Conservation (phyloP, 306 rosid species). For the Cucumis hystrix region DNA sequence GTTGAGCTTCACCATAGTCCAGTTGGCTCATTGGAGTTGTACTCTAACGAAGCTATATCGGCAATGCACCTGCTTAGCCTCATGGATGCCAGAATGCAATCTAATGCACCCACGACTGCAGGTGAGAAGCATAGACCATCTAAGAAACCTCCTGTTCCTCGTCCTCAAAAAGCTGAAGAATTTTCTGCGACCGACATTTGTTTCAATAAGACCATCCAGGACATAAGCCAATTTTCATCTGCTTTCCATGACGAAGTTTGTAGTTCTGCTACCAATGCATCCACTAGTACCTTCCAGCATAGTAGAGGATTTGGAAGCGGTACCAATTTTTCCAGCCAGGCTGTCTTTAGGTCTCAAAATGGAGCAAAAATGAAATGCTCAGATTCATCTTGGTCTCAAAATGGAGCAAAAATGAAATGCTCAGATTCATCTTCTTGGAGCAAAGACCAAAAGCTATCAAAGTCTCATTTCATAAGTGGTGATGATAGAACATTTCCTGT, state of each 20-base stretch:
- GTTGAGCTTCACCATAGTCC: constrained; percentile 41
- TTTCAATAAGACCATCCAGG: constrained; percentile 29
- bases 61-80: constrained; percentile 99
- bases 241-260: constrained; percentile 30
- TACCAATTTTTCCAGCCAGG: constrained; percentile 28
- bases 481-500: constrained; percentile 15
- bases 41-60: constrained; percentile 81
- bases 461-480: constrained; percentile 8
- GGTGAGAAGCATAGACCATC: constrained; percentile 33
- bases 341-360: constrained; percentile 32
- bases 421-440: constrained; percentile 26
- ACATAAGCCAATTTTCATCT: constrained; percentile 29
- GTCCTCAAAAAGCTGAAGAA: constrained; percentile 37
- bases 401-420: constrained; percentile 26
- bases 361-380: constrained; percentile 42
- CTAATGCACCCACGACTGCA: constrained; percentile 42
- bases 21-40: constrained; percentile 56
- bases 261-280: constrained; percentile 29
- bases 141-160: constrained; percentile 44
- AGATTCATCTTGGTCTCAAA: constrained; percentile 19
- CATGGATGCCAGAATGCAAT: constrained; percentile 79
- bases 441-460: constrained; percentile 19
- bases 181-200: constrained; percentile 21
- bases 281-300: constrained; percentile 39
- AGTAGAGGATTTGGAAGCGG: constrained; percentile 21